These are phyloP conservation scores for Quercus berberidifolia DNA, from an alignment of 306 rosid species.

Conservation along the genomic window DNA sequence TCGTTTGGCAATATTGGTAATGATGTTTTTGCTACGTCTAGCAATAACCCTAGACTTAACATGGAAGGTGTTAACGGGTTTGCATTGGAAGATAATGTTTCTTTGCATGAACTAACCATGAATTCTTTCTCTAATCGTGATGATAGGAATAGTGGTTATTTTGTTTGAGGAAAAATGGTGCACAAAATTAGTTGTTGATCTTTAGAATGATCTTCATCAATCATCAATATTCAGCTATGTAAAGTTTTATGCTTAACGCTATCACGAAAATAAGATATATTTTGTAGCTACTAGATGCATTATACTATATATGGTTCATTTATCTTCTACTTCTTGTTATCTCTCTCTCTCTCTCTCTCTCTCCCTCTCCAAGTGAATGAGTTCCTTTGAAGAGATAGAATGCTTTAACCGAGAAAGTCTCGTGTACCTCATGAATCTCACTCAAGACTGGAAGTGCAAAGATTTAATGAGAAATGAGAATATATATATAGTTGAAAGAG, in stretches of 20 bases:
- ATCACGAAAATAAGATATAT: not conserved
- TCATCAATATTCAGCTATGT: not conserved
- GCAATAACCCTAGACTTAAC: not conserved
- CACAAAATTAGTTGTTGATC: not conserved
- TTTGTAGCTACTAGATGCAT: not conserved
- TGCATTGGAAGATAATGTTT: not conserved
- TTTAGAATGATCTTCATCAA: not conserved
- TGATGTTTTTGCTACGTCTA: slow-evolving; percentile 11
- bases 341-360: no score
- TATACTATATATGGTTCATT: not conserved
- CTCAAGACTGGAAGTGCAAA: not conserved
- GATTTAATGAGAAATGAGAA: not conserved
- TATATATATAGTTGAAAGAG: not conserved
- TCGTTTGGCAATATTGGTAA: not conserved
- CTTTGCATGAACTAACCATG: not conserved
- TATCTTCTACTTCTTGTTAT: not conserved
- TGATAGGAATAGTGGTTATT: not conserved
- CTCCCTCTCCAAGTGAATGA: no score
- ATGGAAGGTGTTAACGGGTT: not conserved
- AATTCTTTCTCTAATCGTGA: not conserved
- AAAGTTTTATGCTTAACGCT: not conserved
- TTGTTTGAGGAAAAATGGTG: not conserved
- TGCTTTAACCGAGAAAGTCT: not conserved
- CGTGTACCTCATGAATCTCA: no score
- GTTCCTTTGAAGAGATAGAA: not conserved